Evolutionary conservation across 192 early-diverging fungal species (phyloP).

Genomic region (Backusella luteola): DNA sequence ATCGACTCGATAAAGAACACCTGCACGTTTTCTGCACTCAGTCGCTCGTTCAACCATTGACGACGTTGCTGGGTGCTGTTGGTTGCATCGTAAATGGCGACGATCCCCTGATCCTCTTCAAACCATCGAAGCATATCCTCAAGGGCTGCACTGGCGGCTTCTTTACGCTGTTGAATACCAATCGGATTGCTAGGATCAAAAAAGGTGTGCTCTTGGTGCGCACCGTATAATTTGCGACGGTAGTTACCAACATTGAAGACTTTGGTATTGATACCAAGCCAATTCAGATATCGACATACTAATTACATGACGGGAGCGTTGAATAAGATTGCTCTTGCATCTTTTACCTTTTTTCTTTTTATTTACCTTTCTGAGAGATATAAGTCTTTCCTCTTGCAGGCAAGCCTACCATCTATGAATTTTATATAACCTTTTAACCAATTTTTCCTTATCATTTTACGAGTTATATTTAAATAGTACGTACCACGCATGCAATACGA

Average conservation of each 20-base stretch:
- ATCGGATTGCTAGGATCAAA: slow-evolving; percentile 86
- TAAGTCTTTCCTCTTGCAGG: slow-evolving; percentile 97
- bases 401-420: slow-evolving; percentile 79
- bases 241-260: slow-evolving; percentile 99
- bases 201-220: slow-evolving; percentile 77
- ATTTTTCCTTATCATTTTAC: not conserved
- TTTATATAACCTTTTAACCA: not conserved
- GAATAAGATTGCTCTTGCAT: not conserved
- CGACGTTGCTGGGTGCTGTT: slow-evolving; percentile 90
- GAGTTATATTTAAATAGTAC: not conserved
- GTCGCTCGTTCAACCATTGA: slow-evolving; percentile 65
- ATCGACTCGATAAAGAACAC: slow-evolving; percentile 97
- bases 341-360: not conserved
- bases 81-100: slow-evolving; percentile 98
- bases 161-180: slow-evolving; percentile 66
- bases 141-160: slow-evolving; percentile 82
- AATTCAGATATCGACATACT: slow-evolving; percentile 92
- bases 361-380: slow-evolving; percentile 83
- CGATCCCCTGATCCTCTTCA: slow-evolving; percentile 72
- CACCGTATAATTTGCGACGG: slow-evolving; percentile 84
- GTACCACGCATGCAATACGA: slow-evolving; percentile 34
- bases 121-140: slow-evolving; percentile 95
- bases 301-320: not conserved
- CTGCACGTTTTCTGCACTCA: slow-evolving; percentile 73
- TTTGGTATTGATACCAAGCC: slow-evolving; percentile 90